Evolutionary conservation across 768 basidiomycete genomes (phyloP).

Genomic region (Rhizopogon vesiculosus): DNA sequence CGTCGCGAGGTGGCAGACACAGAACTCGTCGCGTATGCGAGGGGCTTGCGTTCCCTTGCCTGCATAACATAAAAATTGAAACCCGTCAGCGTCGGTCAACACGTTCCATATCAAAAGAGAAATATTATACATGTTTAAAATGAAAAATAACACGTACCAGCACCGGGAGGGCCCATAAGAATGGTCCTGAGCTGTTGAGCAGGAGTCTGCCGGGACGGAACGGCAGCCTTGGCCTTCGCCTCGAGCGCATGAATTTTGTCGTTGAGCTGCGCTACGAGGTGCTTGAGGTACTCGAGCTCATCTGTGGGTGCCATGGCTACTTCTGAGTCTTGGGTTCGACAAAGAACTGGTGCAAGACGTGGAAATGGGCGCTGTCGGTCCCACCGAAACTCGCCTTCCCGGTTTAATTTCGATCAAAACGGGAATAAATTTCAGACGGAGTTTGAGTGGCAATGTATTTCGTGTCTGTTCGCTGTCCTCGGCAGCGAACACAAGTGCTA

Average conservation of each 20-base stretch:
- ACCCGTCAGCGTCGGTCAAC: background rate
- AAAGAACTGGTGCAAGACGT: background rate
- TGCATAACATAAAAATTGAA: constrained; percentile 24
- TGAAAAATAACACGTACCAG: constrained; percentile 54
- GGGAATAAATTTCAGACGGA: constrained; percentile 18
- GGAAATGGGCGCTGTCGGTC: background rate
- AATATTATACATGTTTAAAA: background rate
- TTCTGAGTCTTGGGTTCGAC: background rate
- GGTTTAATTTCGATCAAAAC: constrained; percentile 2
- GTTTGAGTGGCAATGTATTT: background rate
- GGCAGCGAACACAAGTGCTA: too few relatives aligned
- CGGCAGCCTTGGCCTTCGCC: constrained; percentile 50
- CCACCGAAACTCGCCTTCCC: background rate
- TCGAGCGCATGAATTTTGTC: constrained; percentile 85
- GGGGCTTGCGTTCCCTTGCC: constrained; percentile 99
- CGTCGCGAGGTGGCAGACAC: constrained; percentile 96
- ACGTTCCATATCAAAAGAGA: background rate
- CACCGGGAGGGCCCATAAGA: constrained; percentile 93
- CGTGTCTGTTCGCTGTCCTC: background rate
- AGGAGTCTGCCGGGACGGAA: constrained; percentile 47
- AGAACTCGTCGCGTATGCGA: constrained; percentile 86
- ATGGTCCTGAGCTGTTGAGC: constrained; percentile 84
- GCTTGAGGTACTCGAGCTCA: constrained; percentile 94
- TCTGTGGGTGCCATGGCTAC: constrained; percentile 56
- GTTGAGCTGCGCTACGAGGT: constrained; percentile 84